Base-by-base conservation (phyloP, 2,329 filamentous ascomycete genomes). In the Tolypocladium ophioglossoides region DNA sequence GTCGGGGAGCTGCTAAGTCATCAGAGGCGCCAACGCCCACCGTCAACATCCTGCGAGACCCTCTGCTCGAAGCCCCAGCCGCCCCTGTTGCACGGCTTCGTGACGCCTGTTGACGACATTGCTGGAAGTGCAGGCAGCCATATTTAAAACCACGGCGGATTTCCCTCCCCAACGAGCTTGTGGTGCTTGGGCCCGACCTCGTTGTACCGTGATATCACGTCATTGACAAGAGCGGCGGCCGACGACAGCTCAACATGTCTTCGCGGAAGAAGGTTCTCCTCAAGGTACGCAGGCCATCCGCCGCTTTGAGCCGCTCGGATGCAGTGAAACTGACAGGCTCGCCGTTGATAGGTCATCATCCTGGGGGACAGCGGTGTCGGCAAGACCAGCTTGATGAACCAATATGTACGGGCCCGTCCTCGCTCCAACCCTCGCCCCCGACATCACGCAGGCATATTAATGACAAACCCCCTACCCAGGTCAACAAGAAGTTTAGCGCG, bases 361-460 rank as follows among this genome's bases (percentile, higher is more conserved):
- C 86, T 99, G 64, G 94, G 94, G 65, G 94, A 99, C 74, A 97
- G 92, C 74, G 94, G 94, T 76, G 94, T 99, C 59, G 94, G 94
- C 72, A 99, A 99, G 82, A 99, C 94, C 58, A 96, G 91, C 74
- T 85, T 99, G 83, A 99, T 99, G 94, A 99, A 99, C 78, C 94
- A 99, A 97, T 99, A 97, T 89, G 94, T 97, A 84, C 72, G 88
- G 65, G 55, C 50, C 58, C 35, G 53, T 53, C 56, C 54, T 56
- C 48, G 44, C 47, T 41, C 38, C 51, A 24, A 37, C 34, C 50
- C 51, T 40, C 53, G n/a, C 51, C 46, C 48, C 50, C 32, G n/a
- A 16, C 40, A 20, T 38, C 2, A 38, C 18, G n/a, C 24, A 40
- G 51, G 39, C 57, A 54, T 47, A 63, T 62, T 54, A 49, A 27